A percentile compares a stretch with the other conserved stretches of the same genome.
phyloP scores from a whole-genome alignment of 2,329 filamentous ascomycete species.

The Saccharata proteae region DNA sequence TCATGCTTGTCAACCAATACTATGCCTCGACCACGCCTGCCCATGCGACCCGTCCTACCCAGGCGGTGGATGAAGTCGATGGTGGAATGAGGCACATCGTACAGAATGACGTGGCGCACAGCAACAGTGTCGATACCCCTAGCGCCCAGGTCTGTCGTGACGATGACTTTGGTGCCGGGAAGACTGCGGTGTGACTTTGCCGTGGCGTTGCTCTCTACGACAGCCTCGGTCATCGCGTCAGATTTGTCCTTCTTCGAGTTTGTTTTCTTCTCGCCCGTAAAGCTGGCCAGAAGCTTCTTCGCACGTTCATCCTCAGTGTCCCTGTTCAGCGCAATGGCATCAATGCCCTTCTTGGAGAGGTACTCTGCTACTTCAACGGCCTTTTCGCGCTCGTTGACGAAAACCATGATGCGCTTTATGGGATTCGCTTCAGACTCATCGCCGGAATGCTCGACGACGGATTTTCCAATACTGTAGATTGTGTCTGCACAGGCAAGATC shows the following conservation, averaged over 20 bases:
- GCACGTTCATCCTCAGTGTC: constrained; percentile 71
- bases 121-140: constrained; percentile 88
- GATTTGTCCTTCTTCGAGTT: constrained; percentile 5
- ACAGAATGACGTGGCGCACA: constrained; percentile 82
- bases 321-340: constrained; percentile 72
- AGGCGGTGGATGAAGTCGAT: constrained; percentile 98
- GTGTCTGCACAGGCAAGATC: constrained; percentile 86
- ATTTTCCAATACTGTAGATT: constrained; percentile 85
- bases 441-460: constrained; percentile 36
- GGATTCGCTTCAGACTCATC: constrained; percentile 39
- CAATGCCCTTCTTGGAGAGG: constrained; percentile 72
- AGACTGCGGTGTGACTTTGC: constrained; percentile 39
- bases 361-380: constrained; percentile 71
- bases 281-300: constrained; percentile 62
- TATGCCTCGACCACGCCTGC: constrained; percentile 74
- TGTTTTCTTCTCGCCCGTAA: constrained; percentile 35
- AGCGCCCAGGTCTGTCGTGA: constrained; percentile 86
- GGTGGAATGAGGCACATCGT: constrained; percentile 94
- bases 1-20: constrained; percentile 86
- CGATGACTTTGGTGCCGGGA: constrained; percentile 75
- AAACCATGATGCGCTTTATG: constrained; percentile 80
- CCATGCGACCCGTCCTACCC: constrained; percentile 86
- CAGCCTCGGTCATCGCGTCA: background rate
- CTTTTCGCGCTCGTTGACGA: constrained; percentile 91
- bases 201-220: constrained; percentile 1